Percentiles rank a stretch among this genome's conserved stretches.
Evolutionary conservation across 495 filamentous ascomycete genomes (phyloP).

Genomic region (Stereocaulon alpinum): DNA sequence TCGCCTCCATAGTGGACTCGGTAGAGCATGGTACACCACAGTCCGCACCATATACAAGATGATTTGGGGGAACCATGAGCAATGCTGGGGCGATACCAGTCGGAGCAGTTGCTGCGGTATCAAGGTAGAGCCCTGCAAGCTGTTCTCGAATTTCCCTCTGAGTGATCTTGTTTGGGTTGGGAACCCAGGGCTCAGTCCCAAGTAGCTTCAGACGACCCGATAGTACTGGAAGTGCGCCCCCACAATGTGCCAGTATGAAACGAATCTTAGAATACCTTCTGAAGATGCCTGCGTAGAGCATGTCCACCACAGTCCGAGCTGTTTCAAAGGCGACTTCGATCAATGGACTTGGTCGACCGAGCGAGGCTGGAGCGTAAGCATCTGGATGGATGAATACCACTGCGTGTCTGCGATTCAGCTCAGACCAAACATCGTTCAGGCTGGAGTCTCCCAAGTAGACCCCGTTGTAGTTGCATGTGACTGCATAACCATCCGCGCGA

Average conservation of each 20-base stretch:
- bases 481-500: conserved; percentile 39
- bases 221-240: conserved; percentile 6
- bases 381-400: conserved; percentile 43
- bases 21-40: conserved; percentile 12
- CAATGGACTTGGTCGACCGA: conserved; percentile 7
- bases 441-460: conserved; percentile 39
- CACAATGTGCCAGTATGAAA: conserved; percentile 4
- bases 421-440: conserved; percentile 35
- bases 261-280: background rate
- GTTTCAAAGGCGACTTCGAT: conserved; percentile 4
- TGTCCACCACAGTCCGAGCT: conserved; percentile 5
- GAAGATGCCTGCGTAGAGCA: conserved; percentile 2
- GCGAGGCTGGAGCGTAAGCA: conserved; percentile 8
- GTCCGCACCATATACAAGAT: conserved; percentile 7
- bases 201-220: conserved; percentile 10
- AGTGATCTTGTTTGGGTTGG: conserved; percentile 6
- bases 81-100: conserved; percentile 4
- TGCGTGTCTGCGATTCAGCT: conserved; percentile 32
- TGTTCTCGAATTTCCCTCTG: conserved; percentile 2
- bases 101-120: conserved; percentile 5
- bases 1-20: conserved; percentile 7
- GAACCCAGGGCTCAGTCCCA: conserved; percentile 8
- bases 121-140: background rate
- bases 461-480: conserved; percentile 42
- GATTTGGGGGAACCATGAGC: conserved; percentile 4